Evolutionary conservation across 805 yeast genomes (phyloP), one percentile per base, ranked within the genome.

Genomic region (Yarrowia divulgata): DNA sequence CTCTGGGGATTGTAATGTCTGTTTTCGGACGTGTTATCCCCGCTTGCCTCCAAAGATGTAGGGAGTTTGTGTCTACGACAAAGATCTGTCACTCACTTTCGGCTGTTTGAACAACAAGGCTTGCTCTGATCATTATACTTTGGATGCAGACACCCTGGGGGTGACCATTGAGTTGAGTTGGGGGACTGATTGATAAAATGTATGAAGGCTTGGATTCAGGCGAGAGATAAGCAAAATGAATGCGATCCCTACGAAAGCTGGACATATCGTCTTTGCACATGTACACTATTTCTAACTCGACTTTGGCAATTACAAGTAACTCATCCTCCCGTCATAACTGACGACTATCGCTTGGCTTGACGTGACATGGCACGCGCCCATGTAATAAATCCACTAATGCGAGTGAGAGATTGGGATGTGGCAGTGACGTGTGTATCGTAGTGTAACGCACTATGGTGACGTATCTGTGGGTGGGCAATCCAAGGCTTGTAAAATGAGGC

Each of bases 361-460:
- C 50, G 34, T 10, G 19, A 16, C 23, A 35, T 14, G 45, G 18
- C 45, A 39, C 60, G 45, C 60, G 60, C 29, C 23, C 60, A 54
- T 19, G 60, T 37, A 19, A 19, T 19, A 54, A 39, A 37, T 39
- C 60, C 45, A 39, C 60, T 54, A 54, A 39, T 54, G 60, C 45
- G 23, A 12, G 32, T 19, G 12, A 45, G 49, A 29, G 29, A 34
- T 23, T 23, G 29, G 29, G 29, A 4, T 23, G 29, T 2, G 29
- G 29, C 29, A 23, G 29, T 23, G 29, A 23, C 29, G 29, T 23
- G 29, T 23, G 29, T 23, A n/a, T n/a, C n/a, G n/a, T n/a, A n/a
- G n/a, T n/a, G 2, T 23, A 23, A 23, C 3, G 4, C 29, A 23
- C 3, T 23, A 2, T 4, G 4, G 29, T 23, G 29, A 23, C 29